Conservation (phyloP, 148 eudicot genomes). For the Fagopyrum tataricum region DNA sequence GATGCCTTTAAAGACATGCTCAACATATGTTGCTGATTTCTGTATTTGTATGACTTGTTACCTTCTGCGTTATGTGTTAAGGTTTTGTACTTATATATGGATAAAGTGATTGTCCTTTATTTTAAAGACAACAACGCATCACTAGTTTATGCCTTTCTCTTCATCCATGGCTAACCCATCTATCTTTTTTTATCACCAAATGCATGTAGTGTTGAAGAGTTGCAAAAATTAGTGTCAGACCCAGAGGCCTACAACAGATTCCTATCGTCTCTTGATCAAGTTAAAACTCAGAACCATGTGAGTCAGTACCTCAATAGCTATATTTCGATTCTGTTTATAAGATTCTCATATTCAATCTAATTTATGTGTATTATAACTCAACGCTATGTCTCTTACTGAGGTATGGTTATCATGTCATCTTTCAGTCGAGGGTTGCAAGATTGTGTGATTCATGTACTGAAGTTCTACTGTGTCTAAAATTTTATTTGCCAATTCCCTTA, state of each 20-base stretch:
- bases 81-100: not conserved
- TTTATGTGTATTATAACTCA: not conserved
- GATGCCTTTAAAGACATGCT: not conserved
- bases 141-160: not conserved
- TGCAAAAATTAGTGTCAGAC: constrained; percentile 28
- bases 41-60: not conserved
- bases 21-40: not conserved
- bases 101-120: not conserved
- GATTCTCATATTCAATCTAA: not conserved
- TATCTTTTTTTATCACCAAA: not conserved
- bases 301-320: constrained; percentile 12
- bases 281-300: constrained; percentile 36
- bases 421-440: not conserved
- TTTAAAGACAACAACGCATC: not conserved
- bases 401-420: not conserved
- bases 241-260: constrained; percentile 30
- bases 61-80: not conserved
- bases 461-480: not conserved
- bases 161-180: not conserved
- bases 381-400: not conserved
- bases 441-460: not conserved
- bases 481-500: not conserved
- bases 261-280: constrained; percentile 36
- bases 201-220: constrained; percentile 30
- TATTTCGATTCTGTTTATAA: not conserved